phyloP scores from a whole-genome alignment of 75 land plant species.

The Sequoia sempervirens region DNA sequence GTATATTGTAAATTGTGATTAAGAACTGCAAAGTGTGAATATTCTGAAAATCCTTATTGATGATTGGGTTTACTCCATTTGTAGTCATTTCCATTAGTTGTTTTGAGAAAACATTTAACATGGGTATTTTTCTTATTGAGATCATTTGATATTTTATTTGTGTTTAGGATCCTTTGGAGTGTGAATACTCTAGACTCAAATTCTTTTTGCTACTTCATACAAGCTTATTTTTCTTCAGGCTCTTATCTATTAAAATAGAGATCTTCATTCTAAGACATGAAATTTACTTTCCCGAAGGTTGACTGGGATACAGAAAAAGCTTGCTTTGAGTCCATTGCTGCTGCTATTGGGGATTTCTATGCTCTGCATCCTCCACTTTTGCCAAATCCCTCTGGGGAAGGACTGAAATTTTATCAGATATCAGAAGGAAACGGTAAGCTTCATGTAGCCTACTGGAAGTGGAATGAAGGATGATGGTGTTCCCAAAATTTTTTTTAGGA shows the following conservation, averaged over 20 bases:
- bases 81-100: not conserved
- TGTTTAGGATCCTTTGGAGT: not conserved
- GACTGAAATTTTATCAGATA: conserved; percentile 54
- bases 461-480: not conserved
- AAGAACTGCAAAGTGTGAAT: not conserved
- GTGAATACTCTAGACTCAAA: not conserved
- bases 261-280: conserved; percentile 1
- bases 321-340: conserved; percentile 80
- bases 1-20: not conserved
- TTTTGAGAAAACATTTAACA: not conserved
- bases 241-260: not conserved
- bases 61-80: not conserved
- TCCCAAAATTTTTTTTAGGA: not conserved
- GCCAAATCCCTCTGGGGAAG: conserved; percentile 86
- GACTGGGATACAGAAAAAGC: conserved; percentile 88
- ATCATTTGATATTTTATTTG: not conserved
- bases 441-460: not conserved
- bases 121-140: not conserved
- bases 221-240: not conserved
- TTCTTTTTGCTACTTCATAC: not conserved
- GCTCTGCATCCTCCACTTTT: conserved; percentile 90
- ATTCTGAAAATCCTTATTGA: not conserved
- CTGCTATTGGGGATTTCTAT: conserved; percentile 84
- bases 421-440: conserved; percentile 10
- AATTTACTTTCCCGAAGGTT: conserved; percentile 43